Base-by-base conservation (phyloP, 805 yeast genomes). In the Clavispora fructus region DNA sequence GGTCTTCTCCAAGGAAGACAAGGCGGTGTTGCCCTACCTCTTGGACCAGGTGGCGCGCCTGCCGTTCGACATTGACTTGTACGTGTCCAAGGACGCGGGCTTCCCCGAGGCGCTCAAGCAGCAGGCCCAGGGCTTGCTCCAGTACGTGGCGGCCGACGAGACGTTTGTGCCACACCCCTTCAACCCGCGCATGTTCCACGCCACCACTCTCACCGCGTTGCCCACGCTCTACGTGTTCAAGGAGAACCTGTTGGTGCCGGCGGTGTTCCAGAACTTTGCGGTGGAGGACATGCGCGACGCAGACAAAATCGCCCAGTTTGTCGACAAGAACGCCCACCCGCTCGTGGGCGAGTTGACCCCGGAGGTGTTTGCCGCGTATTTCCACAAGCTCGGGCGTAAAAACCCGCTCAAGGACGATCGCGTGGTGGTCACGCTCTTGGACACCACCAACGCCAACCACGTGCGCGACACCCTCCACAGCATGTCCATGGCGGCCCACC, bases 221-320 rank as follows among this genome's bases (percentile, higher is more conserved):
- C 95, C 95, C 2, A 80, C 87, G 13, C 55, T 86, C 16, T 63
- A 81, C 28, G 67, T 83, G 19, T 77, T 83, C 60, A 83, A 78
- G 53, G 84, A 84, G 44, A 75, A 77, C 44, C 67, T 80, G 12
- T 58, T 78, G 45, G 57, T 76, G 29, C 74, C 87, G 0, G 65
- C 68, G 5, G 74, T 82, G 6, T 83, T 63, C 52, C 85, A 78
- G 53, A 80, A 79, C 46, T 80, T 78, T 63, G 81, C 83, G 0
- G 77, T 88, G 7, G 79, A 79, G 41, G 87, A 85, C 53, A 73
- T 77, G 46, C 73, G 94, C 51, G 73, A 78, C 51, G 62, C 63
- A 14, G 68, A 67, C 19, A 62, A 66, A 35, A 68, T 86, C 9
- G 58, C 71, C 51, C 59, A 73, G 13, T 86, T 85, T 69, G 63